Evolutionary conservation across 768 basidiomycete species (phyloP).

Genomic region (Fomitopsis serialis): DNA sequence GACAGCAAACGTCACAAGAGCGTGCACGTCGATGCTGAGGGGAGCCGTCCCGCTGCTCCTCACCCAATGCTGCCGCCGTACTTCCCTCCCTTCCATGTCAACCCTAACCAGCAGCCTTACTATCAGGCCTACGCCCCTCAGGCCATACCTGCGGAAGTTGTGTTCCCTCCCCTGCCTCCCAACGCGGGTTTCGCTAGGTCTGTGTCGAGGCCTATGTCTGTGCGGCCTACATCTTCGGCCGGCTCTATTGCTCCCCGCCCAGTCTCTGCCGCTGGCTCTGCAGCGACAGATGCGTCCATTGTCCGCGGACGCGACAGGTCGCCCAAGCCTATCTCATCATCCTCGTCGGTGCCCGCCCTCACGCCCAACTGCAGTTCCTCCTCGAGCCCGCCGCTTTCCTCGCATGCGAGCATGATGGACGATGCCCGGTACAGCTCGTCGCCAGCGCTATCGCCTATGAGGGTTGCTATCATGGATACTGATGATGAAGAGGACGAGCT

Average conservation of each 20-base stretch:
- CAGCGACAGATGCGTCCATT: background rate
- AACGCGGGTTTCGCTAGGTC: slow-evolving; percentile 35
- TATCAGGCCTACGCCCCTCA: slow-evolving; percentile 53
- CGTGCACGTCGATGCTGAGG: slow-evolving; percentile 11
- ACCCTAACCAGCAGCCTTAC: slow-evolving; percentile 69
- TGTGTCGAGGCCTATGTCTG: slow-evolving; percentile 6
- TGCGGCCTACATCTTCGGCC: slow-evolving; percentile 1
- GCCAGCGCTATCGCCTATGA: background rate
- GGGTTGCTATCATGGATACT: background rate
- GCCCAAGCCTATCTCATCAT: slow-evolving; percentile 14
- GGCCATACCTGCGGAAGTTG: slow-evolving; percentile 54
- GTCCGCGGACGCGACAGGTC: slow-evolving; percentile 1
- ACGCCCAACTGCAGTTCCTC: slow-evolving; percentile 60
- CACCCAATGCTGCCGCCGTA: slow-evolving; percentile 23
- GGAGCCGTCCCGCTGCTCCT: slow-evolving; percentile 11
- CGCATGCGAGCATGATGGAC: slow-evolving; percentile 11
- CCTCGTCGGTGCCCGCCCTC: slow-evolving; percentile 52
- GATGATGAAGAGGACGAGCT: background rate
- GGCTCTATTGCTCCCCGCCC: background rate
- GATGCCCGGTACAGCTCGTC: background rate
- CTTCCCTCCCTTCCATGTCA: slow-evolving; percentile 26
- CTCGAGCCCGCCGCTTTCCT: slow-evolving; percentile 51
- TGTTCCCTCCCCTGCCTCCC: slow-evolving; percentile 70
- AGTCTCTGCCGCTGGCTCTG: background rate
- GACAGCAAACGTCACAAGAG: slow-evolving; percentile 28